Conservation (phyloP, 73 alveolate genomes). For the Paramecium pentaurelia region DNA sequence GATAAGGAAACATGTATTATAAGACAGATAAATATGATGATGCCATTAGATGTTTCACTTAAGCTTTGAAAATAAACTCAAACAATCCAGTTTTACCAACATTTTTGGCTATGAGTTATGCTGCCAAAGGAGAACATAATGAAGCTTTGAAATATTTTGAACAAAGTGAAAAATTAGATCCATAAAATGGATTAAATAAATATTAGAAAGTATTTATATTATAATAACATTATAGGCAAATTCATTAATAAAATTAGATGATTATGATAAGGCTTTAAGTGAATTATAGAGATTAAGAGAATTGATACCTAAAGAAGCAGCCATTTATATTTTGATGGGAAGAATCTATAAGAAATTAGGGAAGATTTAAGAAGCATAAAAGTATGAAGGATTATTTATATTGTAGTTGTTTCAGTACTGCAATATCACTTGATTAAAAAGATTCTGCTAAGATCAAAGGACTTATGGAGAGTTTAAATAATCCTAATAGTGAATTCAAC, state of each 20-base stretch:
- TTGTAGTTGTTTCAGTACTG: constrained; percentile 25
- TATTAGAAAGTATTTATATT: constrained; percentile 67
- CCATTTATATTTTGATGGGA: constrained; percentile 91
- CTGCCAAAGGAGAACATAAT: constrained; percentile 76
- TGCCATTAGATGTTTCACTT: constrained; percentile 81
- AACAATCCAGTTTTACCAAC: constrained; percentile 88
- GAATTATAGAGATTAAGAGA: constrained; percentile 76
- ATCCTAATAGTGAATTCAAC: constrained; percentile 24
- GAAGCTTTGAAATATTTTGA: constrained; percentile 85
- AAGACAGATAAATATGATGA: constrained; percentile 90
- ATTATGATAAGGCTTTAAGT: constrained; percentile 85
- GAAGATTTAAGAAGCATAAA: constrained; percentile 82
- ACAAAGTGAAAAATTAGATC: constrained; percentile 79
- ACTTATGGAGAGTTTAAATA: background rate
- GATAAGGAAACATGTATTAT: constrained; percentile 90
- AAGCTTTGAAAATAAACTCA: constrained; percentile 80
- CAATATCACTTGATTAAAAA: constrained; percentile 12
- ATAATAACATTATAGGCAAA: constrained; percentile 71
- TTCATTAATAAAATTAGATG: constrained; percentile 76
- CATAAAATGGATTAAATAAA: constrained; percentile 84
- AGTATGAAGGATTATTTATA: constrained; percentile 36
- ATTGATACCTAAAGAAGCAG: constrained; percentile 92
- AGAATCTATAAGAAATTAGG: constrained; percentile 83
- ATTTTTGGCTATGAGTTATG: constrained; percentile 89
- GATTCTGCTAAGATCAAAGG: constrained; percentile 37